Evolutionary conservation across 148 eudicot genomes (phyloP), one percentile per base, ranked within the genome.

Genomic region (Heliosperma pusillum): DNA sequence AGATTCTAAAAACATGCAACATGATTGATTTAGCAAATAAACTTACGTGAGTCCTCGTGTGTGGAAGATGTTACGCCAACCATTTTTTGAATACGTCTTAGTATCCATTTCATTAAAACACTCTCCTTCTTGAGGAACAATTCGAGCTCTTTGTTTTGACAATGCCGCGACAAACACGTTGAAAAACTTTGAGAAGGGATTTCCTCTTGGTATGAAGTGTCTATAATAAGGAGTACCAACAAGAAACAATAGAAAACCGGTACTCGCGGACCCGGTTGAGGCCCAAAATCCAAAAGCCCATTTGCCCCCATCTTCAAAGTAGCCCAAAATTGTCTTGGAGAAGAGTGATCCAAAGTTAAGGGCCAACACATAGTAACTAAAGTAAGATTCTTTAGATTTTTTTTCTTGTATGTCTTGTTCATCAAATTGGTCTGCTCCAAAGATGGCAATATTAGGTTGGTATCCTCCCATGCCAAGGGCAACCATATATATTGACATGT

Each of bases 381-480:
- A 90, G 76, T 88, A 90, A 45, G 90, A 77, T 75, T 88, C 81
- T 72, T 90, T 90, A 0, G 88, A 85, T 74, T 62, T 79, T 45
- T 83, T 83, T 82, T 90, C 95, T 56, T 81, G 80, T 0, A 82
- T 77, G 64, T 90, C 78, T 57, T 88, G 89, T 60, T 60, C 89
- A 77, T 90, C 92, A 69, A 90, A 90, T 75, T 90, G 95, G 64
- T 90, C 95, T 1, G 95, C 85, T 22, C 95, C 95, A 81, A 90
- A 84, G 50, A 91, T 88, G n/a, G 92, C 92, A 55, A 90, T 90
- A 68, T 84, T 90, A 22, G 95, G 95, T 77, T 90, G 95, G 72
- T 90, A 90, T 71, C 95, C 95, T 74, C 95, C 95, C 80, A 85
- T 81, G 53, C 95, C 95, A 13, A 90, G 86, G 73, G 95, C 95